These are phyloP conservation scores for Stagonosporopsis rhizophila DNA, from an alignment of 2,329 filamentous ascomycete genomes.

Conservation along the genomic window DNA sequence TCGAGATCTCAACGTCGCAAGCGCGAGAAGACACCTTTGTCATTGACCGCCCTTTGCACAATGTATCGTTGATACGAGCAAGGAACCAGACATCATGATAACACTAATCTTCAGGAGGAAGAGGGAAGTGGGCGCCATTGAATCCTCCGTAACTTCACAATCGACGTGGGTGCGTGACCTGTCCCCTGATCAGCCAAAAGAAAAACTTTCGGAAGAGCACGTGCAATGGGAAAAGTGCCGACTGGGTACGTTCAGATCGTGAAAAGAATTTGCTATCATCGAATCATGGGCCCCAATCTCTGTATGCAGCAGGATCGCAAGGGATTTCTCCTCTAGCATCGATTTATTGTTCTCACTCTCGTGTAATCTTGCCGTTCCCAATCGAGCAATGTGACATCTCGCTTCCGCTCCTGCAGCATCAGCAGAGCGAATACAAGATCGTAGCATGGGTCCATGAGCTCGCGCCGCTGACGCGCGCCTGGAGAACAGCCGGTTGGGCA, in stretches of 20 bases:
- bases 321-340: background rate
- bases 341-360: background rate
- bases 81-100: background rate
- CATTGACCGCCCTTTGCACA: constrained; percentile 16
- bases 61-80: background rate
- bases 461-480: constrained; percentile 29
- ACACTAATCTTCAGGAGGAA: background rate
- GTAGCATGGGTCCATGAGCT: constrained; percentile 5
- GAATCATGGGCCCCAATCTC: background rate
- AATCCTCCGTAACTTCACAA: constrained; percentile 7
- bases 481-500: constrained; percentile 44
- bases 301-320: background rate
- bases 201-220: constrained; percentile 23
- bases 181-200: constrained; percentile 22
- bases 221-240: background rate
- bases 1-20: constrained; percentile 1
- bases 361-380: background rate
- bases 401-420: background rate
- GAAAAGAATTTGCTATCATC: background rate
- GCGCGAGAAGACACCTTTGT: background rate
- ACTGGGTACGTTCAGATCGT: background rate
- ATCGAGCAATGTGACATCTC: constrained; percentile 3
- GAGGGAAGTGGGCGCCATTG: background rate
- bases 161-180: constrained; percentile 1
- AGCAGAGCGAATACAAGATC: constrained; percentile 8